Percentiles rank a stretch among this genome's conserved stretches.
Evolutionary conservation across 805 yeast species (phyloP).

Genomic region (Grigorovia transvaalensis): DNA sequence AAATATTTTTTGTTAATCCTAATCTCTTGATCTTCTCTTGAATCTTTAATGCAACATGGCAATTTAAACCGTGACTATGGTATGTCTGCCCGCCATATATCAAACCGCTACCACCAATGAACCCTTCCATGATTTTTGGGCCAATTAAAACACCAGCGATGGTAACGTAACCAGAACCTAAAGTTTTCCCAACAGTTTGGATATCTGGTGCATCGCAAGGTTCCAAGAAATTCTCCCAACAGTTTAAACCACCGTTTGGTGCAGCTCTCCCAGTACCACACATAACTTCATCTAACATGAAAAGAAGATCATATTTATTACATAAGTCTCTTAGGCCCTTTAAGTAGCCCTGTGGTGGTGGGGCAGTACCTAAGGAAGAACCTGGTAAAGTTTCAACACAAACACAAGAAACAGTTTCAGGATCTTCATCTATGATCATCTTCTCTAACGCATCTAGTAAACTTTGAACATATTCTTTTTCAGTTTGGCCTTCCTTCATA

Average conservation of each 20-base stretch:
- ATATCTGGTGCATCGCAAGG: slow-evolving; percentile 36
- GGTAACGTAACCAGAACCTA: slow-evolving; percentile 41
- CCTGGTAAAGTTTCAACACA: slow-evolving; percentile 40
- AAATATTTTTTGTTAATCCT: slow-evolving; percentile 33
- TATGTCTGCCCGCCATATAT: slow-evolving; percentile 42
- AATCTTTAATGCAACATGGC: slow-evolving; percentile 38
- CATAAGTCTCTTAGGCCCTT: slow-evolving; percentile 38
- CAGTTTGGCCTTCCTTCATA: slow-evolving; percentile 29
- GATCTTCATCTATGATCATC: slow-evolving; percentile 33
- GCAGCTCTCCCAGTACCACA: slow-evolving; percentile 44
- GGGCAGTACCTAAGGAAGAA: slow-evolving; percentile 36
- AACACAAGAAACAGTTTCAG: slow-evolving; percentile 35
- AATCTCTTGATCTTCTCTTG: slow-evolving; percentile 32
- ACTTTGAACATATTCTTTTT: slow-evolving; percentile 31
- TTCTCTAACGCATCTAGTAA: slow-evolving; percentile 35
- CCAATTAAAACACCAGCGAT: slow-evolving; percentile 37
- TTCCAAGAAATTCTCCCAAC: slow-evolving; percentile 36
- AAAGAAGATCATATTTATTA: slow-evolving; percentile 40
- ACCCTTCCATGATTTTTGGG: slow-evolving; percentile 32
- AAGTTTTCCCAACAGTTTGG: slow-evolving; percentile 39
- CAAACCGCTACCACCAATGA: slow-evolving; percentile 32
- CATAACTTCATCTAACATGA: slow-evolving; percentile 48
- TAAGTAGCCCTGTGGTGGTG: slow-evolving; percentile 38
- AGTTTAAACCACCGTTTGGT: slow-evolving; percentile 34
- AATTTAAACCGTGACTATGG: slow-evolving; percentile 39